phyloP scores from a whole-genome alignment of 2,329 filamentous ascomycete genomes.

The Aspergillus neoniger region DNA sequence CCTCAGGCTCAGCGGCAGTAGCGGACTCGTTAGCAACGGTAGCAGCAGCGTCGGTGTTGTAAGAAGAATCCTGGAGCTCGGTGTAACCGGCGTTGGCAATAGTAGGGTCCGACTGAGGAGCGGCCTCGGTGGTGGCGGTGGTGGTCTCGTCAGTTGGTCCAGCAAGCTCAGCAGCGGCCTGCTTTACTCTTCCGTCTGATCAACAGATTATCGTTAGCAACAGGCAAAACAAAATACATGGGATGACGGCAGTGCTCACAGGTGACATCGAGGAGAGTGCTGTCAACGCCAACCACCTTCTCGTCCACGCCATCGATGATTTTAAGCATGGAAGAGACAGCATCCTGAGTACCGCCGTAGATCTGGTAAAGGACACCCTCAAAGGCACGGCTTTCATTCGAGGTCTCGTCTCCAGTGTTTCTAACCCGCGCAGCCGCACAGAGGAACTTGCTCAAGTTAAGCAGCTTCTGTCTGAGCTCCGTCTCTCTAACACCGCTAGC shows the following conservation, averaged over 20 bases:
- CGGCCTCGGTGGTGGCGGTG: slow-evolving; percentile 35
- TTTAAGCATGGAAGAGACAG: slow-evolving; percentile 61
- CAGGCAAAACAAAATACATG: background rate
- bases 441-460: slow-evolving; percentile 63
- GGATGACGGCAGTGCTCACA: slow-evolving; percentile 50
- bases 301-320: slow-evolving; percentile 63
- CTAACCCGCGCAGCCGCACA: slow-evolving; percentile 63
- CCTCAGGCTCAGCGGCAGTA: slow-evolving; percentile 14
- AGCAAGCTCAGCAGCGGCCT: slow-evolving; percentile 49
- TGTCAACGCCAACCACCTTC: slow-evolving; percentile 59
- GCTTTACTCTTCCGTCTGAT: slow-evolving; percentile 56
- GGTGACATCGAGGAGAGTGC: slow-evolving; percentile 54
- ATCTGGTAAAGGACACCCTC: slow-evolving; percentile 65
- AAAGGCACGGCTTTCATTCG: slow-evolving; percentile 61
- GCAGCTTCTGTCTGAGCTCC: slow-evolving; percentile 55
- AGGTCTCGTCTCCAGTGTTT: slow-evolving; percentile 59
- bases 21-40: slow-evolving; percentile 52
- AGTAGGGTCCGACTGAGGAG: slow-evolving; percentile 57
- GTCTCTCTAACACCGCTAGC: slow-evolving; percentile 50
- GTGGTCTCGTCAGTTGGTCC: slow-evolving; percentile 35
- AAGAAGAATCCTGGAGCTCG: slow-evolving; percentile 55
- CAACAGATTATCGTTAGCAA: slow-evolving; percentile 1
- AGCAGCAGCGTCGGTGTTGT: slow-evolving; percentile 59
- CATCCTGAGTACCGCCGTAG: slow-evolving; percentile 62
- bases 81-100: slow-evolving; percentile 61